Evolutionary conservation across 805 yeast species (phyloP), one percentile per base, ranked within the genome.

Genomic region (Nakazawaea ernobii): DNA sequence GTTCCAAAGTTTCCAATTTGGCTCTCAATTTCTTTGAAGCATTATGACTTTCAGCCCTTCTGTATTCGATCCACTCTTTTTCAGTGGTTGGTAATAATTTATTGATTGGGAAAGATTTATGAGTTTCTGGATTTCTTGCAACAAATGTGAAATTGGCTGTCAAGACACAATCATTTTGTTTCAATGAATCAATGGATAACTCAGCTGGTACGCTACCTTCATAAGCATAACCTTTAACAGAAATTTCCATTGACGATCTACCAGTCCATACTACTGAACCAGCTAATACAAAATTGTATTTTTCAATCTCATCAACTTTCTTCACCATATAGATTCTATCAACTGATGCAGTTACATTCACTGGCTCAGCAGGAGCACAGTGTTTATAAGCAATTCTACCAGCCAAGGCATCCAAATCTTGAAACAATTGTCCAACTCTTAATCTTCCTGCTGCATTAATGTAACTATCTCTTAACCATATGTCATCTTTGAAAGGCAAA

Each of bases 201-300:
- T 71, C 73, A 13, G 61, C 60, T 4, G 86, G 86, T 8, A 79
- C 53, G 8, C 70, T 70, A 11, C 73, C 77, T 45, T 79, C 82
- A 48, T 80, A 82, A 2, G 95, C 82, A 53, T 88, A 86, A 2
- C 97, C 98, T 59, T 81, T 85, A 56, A 91, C 94, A 41, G 90
- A 78, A 59, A 91, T 91, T 66, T 91, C 97, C 97, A 91, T 91
- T 1, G 97, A 90, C 1, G 96, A 86, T 51, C 88, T 73, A 50
- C 98, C 98, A 0, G 97, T 91, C 88, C 95, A 91, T 8, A 95
- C 83, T 38, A 90, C 97, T 44, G 82, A 74, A n/a, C 98, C 98
- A 29, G 94, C 90, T 51, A 91, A 68, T 28, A 89, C 75, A 56
- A 92, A 82, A 65, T 89, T 88, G 66, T 77, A 84, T 52, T 80